Evolutionary conservation across 345 rosid genomes (phyloP), one percentile per base, ranked within the genome.

Genomic region (Pugionium cornutum): DNA sequence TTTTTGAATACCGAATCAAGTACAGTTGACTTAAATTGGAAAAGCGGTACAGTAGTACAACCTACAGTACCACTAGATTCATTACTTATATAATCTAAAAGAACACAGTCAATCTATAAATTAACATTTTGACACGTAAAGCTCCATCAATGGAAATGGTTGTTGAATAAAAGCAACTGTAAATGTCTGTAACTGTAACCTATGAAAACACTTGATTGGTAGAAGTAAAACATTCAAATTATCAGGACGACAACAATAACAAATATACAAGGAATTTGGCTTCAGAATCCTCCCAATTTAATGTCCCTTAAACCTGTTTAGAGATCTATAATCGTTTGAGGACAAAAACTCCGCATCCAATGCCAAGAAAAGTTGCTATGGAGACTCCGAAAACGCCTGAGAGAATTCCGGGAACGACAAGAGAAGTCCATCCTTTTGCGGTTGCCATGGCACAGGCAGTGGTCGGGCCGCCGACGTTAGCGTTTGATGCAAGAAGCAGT

Each of bases 361-460:
- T 82, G 47, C 94, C 96, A 4, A 88, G 83, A 75, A 91, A 88
- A 67, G 84, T 91, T 29, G 96, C 92, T n/a, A 82, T 71, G 64
- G 91, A 59, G 36, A 84, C 70, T 25, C 96, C 91, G 0, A 88
- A 83, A 69, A 88, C 85, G 59, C 91, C 91, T 0, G 81, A 82
- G 26, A 91, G 92, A 72, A 91, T 88, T 3, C 76, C 88, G 0
- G 97, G 89, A 46, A 91, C 88, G n/a, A 88, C 82, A 54, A 88
- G 53, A 7, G 91, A 86, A 53, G 46, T 62, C 91, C 89, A 91
- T 51, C 91, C 91, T 83, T 88, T 86, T 32, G 91, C 87, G 0
- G 86, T 83, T 51, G 91, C 91, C 94, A 91, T 91, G 69, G 88
- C 97, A 50, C 89, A 85, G 0, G 96, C 97, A 2, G 96, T 88